These are phyloP conservation scores for Nannochloropsis gaditana DNA, from an alignment of 108 stramenopile species.

Conservation along the genomic window DNA sequence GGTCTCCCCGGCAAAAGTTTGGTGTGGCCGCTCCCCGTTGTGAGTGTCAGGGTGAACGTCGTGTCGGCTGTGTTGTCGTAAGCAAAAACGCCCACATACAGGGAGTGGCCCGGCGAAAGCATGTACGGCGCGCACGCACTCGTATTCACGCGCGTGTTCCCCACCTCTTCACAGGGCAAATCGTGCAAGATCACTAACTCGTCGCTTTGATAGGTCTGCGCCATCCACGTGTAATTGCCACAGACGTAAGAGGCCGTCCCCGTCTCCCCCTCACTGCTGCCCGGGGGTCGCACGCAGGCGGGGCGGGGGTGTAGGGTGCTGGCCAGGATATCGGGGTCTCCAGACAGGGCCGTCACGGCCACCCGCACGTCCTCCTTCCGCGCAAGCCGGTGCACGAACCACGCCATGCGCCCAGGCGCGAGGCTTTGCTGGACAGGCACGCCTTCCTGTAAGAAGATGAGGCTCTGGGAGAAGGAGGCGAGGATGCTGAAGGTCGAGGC, in stretches of 20 bases:
- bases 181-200: neutral
- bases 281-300: neutral
- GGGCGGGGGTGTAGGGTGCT: neutral
- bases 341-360: neutral
- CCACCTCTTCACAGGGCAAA: neutral
- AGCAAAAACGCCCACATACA: neutral
- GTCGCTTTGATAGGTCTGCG: neutral
- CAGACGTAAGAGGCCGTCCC: neutral
- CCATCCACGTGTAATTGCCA: slow-evolving; percentile 10
- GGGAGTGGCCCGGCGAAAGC: neutral
- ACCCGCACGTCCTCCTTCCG: neutral
- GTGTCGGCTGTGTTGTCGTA: slow-evolving; percentile 1
- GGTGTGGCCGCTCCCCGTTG: neutral
- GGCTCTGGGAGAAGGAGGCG: slow-evolving; percentile 13
- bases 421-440: slow-evolving; percentile 10
- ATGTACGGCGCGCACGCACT: neutral
- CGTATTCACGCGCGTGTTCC: neutral
- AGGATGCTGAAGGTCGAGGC: neutral
- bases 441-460: neutral
- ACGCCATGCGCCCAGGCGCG: neutral
- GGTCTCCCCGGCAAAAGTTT: neutral
- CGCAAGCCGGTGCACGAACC: neutral
- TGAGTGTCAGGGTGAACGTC: neutral
- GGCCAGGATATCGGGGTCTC: neutral
- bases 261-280: neutral